A percentile compares a stretch with the other conserved stretches of the same genome.
These are phyloP conservation scores for Sugiyamaella xylanicola DNA, from an alignment of 1,139 yeast species.

Conservation along the genomic window DNA sequence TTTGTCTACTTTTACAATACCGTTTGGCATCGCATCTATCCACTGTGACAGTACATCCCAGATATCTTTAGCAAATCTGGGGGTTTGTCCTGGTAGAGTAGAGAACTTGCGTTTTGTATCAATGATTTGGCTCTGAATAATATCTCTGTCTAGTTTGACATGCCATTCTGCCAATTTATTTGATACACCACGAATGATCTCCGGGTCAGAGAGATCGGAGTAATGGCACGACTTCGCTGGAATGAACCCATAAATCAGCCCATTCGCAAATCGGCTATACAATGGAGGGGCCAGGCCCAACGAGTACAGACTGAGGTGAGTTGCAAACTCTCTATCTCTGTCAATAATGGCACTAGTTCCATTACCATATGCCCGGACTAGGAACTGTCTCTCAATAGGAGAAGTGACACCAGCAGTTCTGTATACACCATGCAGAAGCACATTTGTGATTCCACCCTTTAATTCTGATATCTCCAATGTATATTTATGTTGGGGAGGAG, in stretches of 20 bases:
- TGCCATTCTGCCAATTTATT: conserved; percentile 77
- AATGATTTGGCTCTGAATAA: conserved; percentile 51
- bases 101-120: conserved; percentile 20
- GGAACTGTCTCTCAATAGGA: conserved; percentile 44
- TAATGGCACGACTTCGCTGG: conserved; percentile 67
- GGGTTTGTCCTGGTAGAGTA: conserved; percentile 3
- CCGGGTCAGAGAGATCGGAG: conserved; percentile 52
- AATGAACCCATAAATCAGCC: conserved; percentile 69
- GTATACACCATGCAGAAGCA: conserved; percentile 56
- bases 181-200: conserved; percentile 61
- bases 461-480: conserved; percentile 43
- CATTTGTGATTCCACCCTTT: conserved; percentile 82
- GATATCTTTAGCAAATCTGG: conserved; percentile 43
- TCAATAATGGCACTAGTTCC: conserved; percentile 76
- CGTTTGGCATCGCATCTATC: conserved; percentile 59
- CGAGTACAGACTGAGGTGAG: conserved; percentile 64
- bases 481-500: conserved; percentile 23
- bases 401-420: conserved; percentile 24
- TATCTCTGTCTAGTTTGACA: conserved; percentile 46
- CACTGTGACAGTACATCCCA: conserved; percentile 66
- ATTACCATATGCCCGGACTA: conserved; percentile 74
- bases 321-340: conserved; percentile 73
- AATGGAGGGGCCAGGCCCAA: conserved; percentile 69
- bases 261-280: conserved; percentile 70
- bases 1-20: conserved; percentile 31